phyloP scores from a whole-genome alignment of 1,139 yeast genomes.

The Diutina mesorugosa region DNA sequence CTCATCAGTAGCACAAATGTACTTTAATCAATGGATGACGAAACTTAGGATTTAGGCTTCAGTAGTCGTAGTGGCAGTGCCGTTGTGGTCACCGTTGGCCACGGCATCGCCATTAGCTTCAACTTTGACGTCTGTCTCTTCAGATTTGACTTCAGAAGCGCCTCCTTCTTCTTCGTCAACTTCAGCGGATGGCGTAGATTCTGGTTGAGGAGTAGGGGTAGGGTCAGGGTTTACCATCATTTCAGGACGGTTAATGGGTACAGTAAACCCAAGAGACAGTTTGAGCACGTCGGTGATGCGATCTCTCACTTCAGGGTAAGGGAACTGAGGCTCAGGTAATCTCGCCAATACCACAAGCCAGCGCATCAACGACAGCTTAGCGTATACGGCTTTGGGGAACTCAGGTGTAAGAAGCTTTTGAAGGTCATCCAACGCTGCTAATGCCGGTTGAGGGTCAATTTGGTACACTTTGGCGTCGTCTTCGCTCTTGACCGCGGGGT shows the following conservation, averaged over 20 bases:
- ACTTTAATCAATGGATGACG: too few species aligned
- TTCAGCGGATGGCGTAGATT: neutral
- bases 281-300: neutral
- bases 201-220: neutral
- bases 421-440: neutral
- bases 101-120: neutral
- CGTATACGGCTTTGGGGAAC: neutral
- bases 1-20: too few species aligned
- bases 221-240: neutral
- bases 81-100: neutral
- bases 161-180: neutral
- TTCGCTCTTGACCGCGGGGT: neutral
- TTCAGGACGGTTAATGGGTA: neutral
- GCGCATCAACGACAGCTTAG: neutral
- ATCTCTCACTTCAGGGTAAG: neutral
- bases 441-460: neutral
- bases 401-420: neutral
- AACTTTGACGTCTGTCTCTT: neutral
- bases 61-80: neutral
- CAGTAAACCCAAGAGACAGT: neutral
- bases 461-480: neutral
- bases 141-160: neutral
- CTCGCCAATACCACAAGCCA: neutral
- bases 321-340: neutral
- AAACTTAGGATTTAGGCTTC: neutral